Base-by-base conservation (phyloP, 169 alveolate species). In the Babesia bigemina region DNA sequence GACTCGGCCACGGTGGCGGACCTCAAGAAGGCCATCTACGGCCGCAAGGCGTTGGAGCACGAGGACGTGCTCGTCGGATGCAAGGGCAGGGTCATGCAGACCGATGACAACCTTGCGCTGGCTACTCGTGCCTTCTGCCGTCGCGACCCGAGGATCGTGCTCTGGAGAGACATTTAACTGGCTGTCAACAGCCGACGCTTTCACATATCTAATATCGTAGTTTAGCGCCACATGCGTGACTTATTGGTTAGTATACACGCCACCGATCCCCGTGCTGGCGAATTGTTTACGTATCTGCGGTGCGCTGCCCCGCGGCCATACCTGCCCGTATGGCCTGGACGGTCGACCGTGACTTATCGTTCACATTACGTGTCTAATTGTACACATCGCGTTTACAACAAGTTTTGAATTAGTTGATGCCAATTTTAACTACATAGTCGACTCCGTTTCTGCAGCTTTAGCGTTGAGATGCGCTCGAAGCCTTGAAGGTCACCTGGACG, bases 51-150 rank as follows among this genome's bases (percentile, higher is more conserved):
- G 36, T 44, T 70, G 19, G 78, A 70, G 13, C 84, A 92, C 57
- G 63, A 47, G 28, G 74, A 91, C 63, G 90, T 92, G 22, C 72
- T 84, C 49, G 90, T 87, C 7, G 94, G 93, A 10, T 92, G 96
- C 77, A 75, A 88, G 55, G 96, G 96, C 33, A 66, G 96, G 39
- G 81, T 90, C 71, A 89, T 92, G 93, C 91, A 90, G 29, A 89
- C 87, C 50, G 72, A 71, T 4, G 96, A 92, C 69, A 91, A 89
- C 69, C 77, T 92, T 36, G 95, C 95, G n/a, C 58, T 92, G 75
- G 94, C 96, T 10, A 92, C 92, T 8, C 74, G 93, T 29, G 95
- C 95, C 13, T 92, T 90, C 75, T 92, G 96, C 84, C 84, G 79
- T 47, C 75, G 95, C 36, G 96, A 92, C 74, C 96, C 95, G 17